A percentile compares a stretch with the other conserved stretches of the same genome.
These are phyloP conservation scores for baker's yeast (Saccharomyces cerevisiae) DNA, from an alignment of 805 yeast species.

Conservation along the genomic window DNA sequence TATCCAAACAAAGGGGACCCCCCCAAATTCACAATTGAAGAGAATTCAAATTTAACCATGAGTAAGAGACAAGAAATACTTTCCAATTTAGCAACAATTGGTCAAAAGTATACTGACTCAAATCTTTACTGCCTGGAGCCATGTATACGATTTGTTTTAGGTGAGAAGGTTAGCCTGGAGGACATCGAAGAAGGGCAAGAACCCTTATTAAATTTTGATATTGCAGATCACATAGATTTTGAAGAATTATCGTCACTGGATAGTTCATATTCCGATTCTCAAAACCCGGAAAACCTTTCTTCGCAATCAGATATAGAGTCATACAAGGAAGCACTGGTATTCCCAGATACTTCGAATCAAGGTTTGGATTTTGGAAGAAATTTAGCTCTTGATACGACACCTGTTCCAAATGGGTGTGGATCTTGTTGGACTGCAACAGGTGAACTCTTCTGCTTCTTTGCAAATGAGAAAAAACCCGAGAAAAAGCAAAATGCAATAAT, in stretches of 20 bases:
- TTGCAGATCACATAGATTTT: slow-evolving; percentile 26
- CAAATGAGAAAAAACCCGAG: slow-evolving; percentile 41
- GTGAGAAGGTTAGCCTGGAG: slow-evolving; percentile 57
- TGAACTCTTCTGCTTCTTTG: slow-evolving; percentile 71
- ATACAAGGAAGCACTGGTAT: slow-evolving; percentile 25
- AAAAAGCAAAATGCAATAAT: slow-evolving; percentile 32
- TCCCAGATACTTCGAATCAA: slow-evolving; percentile 2
- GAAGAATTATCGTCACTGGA: slow-evolving; percentile 30
- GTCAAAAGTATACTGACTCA: slow-evolving; percentile 45
- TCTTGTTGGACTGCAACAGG: slow-evolving; percentile 82
- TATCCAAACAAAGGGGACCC: slow-evolving; percentile 54
- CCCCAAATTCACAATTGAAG: slow-evolving; percentile 64
- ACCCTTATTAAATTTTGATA: slow-evolving; percentile 26
- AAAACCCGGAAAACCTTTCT: slow-evolving; percentile 24
- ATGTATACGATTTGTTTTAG: slow-evolving; percentile 66
- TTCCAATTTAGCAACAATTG: slow-evolving; percentile 44
- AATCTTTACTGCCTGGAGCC: slow-evolving; percentile 72
- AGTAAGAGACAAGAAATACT: slow-evolving; percentile 45
- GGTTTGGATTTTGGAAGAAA: slow-evolving; percentile 13
- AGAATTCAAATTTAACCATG: slow-evolving; percentile 57
- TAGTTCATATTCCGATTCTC: slow-evolving; percentile 31
- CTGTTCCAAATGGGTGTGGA: slow-evolving; percentile 89
- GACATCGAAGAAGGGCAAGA: slow-evolving; percentile 33
- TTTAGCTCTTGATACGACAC: slow-evolving; percentile 61
- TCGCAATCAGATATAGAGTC: slow-evolving; percentile 36